Percentiles rank a stretch among this genome's conserved stretches.
Evolutionary conservation across 2,329 filamentous ascomycete species (phyloP).

Genomic region (Coniochaeta sp.): DNA sequence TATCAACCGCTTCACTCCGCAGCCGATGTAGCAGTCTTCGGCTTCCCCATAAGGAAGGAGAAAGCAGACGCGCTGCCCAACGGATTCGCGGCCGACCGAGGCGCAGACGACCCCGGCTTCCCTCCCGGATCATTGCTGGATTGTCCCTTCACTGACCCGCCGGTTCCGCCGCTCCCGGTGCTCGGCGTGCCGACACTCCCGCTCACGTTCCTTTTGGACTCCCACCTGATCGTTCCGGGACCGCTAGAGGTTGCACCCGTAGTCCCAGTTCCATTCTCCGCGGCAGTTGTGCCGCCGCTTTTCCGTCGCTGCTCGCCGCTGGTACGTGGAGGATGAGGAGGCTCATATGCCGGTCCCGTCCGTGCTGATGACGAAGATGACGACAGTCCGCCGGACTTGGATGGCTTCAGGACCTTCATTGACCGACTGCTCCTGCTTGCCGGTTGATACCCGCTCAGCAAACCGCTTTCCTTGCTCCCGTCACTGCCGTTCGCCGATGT

Average conservation of each 20-base stretch:
- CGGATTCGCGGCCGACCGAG: slow-evolving; percentile 64
- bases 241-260: slow-evolving; percentile 11
- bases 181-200: slow-evolving; percentile 13
- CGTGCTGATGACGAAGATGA: slow-evolving; percentile 37
- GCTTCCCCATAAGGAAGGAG: slow-evolving; percentile 8
- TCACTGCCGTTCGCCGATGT: slow-evolving; percentile 38
- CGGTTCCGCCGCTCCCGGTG: slow-evolving; percentile 24
- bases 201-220: slow-evolving; percentile 38
- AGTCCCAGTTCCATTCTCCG: slow-evolving; percentile 11
- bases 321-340: slow-evolving; percentile 33
- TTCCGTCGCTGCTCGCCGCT: slow-evolving; percentile 45
- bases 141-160: slow-evolving; percentile 16
- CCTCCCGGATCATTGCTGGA: slow-evolving; percentile 12
- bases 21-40: neutral
- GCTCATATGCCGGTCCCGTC: slow-evolving; percentile 45
- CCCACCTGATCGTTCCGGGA: slow-evolving; percentile 33
- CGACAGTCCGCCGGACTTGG: slow-evolving; percentile 46
- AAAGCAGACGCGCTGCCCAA: slow-evolving; percentile 91
- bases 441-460: slow-evolving; percentile 62
- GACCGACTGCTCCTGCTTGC: slow-evolving; percentile 51
- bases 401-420: slow-evolving; percentile 87
- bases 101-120: slow-evolving; percentile 26
- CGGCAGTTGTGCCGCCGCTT: slow-evolving; percentile 19
- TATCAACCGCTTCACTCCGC: neutral
- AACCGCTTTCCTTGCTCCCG: slow-evolving; percentile 41